Conservation (phyloP, 306 rosid genomes). For the Herpetospermum pedunculosum region DNA sequence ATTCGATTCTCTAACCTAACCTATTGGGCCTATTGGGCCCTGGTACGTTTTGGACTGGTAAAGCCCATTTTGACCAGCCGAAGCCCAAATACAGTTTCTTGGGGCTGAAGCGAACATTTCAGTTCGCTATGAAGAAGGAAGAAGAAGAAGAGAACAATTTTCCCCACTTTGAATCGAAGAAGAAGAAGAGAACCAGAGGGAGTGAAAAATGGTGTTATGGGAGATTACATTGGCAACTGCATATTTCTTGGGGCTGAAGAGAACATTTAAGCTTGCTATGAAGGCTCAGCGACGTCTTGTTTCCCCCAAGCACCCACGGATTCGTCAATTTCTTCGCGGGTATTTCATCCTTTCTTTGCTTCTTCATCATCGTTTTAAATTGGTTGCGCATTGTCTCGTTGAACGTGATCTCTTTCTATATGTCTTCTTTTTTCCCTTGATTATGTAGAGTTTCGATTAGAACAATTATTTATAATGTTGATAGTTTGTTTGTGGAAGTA, state of each 20-base stretch:
- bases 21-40: not conserved
- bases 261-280: constrained; percentile 59
- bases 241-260: constrained; percentile 74
- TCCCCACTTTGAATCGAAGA: not conserved
- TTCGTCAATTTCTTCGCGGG: constrained; percentile 68
- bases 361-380: not conserved
- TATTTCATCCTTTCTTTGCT: not conserved
- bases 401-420: not conserved
- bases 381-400: not conserved
- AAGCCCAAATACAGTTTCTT: not conserved
- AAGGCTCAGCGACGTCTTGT: constrained; percentile 66
- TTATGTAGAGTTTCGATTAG: not conserved
- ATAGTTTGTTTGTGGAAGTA: not conserved
- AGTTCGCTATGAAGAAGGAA: not conserved
- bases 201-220: constrained; percentile 79
- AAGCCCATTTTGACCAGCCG: not conserved
- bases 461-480: not conserved
- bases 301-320: constrained; percentile 40
- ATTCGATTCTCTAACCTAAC: too few relatives aligned
- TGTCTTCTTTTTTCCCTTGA: not conserved
- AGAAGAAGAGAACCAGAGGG: not conserved
- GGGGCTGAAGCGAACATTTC: not conserved
- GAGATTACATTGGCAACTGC: constrained; percentile 84
- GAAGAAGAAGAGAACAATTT: not conserved
- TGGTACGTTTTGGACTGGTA: too few relatives aligned